Conservation (phyloP, 1,139 yeast genomes). For the Candida tetrigidarum region DNA sequence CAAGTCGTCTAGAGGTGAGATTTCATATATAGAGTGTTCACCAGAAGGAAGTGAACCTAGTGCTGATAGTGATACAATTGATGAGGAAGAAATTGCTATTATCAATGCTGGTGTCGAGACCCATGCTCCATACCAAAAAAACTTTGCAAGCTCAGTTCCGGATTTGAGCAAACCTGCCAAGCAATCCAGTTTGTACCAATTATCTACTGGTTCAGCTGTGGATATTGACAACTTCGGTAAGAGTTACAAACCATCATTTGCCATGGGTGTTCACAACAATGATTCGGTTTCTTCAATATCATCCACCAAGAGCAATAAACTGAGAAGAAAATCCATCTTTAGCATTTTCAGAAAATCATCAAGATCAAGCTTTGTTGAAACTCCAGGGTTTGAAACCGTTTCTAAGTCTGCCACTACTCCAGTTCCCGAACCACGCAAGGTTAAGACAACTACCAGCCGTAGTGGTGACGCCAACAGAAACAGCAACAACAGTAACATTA, state of each 20-base stretch:
- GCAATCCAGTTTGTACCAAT: slow-evolving; percentile 24
- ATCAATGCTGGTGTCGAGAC: neutral
- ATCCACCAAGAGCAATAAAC: slow-evolving; percentile 15
- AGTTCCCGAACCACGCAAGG: neutral
- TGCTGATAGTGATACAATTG: slow-evolving; percentile 7
- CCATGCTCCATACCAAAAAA: slow-evolving; percentile 6
- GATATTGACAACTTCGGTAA: slow-evolving; percentile 50
- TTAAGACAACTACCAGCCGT: no score
- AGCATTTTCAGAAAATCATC: slow-evolving; percentile 19
- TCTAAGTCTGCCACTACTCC: neutral
- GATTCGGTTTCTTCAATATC: slow-evolving; percentile 11
- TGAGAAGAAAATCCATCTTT: slow-evolving; percentile 20
- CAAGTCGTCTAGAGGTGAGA: slow-evolving; percentile 34
- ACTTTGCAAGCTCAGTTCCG: slow-evolving; percentile 27
- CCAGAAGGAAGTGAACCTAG: slow-evolving; percentile 10
- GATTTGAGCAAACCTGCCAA: slow-evolving; percentile 21
- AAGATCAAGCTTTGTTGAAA: neutral
- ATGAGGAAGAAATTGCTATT: slow-evolving; percentile 2
- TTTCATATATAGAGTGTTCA: slow-evolving; percentile 22
- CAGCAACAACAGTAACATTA: no score
- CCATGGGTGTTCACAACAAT: slow-evolving; percentile 12
- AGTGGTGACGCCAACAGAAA: no score
- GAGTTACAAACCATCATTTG: slow-evolving; percentile 41
- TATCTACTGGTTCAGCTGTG: slow-evolving; percentile 44
- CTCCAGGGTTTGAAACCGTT: slow-evolving; percentile 15